phyloP scores from a whole-genome alignment of 2,329 filamentous ascomycete species.

The Neospermospora avenae region DNA sequence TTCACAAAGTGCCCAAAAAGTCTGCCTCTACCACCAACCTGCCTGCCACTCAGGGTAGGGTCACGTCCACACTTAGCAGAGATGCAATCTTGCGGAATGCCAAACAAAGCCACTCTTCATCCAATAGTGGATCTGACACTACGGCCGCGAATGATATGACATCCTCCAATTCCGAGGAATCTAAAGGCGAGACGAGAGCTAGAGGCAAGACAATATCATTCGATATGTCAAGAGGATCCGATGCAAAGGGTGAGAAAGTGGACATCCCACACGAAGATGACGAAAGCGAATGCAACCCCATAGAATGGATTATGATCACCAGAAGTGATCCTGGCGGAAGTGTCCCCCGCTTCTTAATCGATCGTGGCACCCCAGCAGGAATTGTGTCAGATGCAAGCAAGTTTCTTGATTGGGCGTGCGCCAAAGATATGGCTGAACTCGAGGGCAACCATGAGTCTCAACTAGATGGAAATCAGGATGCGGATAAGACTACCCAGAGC shows the following conservation, averaged over 20 bases:
- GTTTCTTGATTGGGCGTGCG: slow-evolving; percentile 66
- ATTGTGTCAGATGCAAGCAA: slow-evolving; percentile 64
- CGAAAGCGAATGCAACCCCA: slow-evolving; percentile 57
- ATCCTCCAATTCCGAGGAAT: slow-evolving; percentile 20
- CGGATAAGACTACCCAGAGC: slow-evolving; percentile 22
- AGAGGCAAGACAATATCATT: slow-evolving; percentile 42
- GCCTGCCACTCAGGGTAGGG: slow-evolving; percentile 34
- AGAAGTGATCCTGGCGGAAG: slow-evolving; percentile 70
- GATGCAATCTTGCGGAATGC: slow-evolving; percentile 45
- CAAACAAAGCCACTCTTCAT: slow-evolving; percentile 26
- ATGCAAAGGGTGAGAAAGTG: slow-evolving; percentile 37
- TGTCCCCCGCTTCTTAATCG: slow-evolving; percentile 70
- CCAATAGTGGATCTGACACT: slow-evolving; percentile 12
- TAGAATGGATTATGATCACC: slow-evolving; percentile 76
- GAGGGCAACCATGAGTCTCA: slow-evolving; percentile 25
- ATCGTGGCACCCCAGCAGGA: slow-evolving; percentile 62
- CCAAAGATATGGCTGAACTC: slow-evolving; percentile 34
- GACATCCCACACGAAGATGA: slow-evolving; percentile 36
- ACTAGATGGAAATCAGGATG: slow-evolving; percentile 8
- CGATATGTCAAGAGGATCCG: slow-evolving; percentile 38
- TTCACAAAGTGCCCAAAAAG: slow-evolving; percentile 42
- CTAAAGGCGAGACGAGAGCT: slow-evolving; percentile 28
- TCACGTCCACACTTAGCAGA: slow-evolving; percentile 35
- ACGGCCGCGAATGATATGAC: neutral
- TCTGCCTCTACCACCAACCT: slow-evolving; percentile 46